phyloP scores from a whole-genome alignment of 2,329 filamentous ascomycete species.

The Fusarium burgessii region DNA sequence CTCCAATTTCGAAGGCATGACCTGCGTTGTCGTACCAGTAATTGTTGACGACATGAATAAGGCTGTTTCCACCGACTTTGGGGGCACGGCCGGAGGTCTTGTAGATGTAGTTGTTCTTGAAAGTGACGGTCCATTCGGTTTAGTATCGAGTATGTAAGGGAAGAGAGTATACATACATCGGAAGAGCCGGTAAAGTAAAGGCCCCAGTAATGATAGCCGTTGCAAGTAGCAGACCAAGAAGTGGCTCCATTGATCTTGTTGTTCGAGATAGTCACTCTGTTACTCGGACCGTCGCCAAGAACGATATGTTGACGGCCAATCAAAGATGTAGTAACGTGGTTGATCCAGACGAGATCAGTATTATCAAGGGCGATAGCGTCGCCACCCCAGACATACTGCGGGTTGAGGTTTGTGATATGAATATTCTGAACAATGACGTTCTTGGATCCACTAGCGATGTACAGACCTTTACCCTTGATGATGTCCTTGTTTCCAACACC shows the following conservation, averaged over 20 bases:
- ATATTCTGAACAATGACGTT: slow-evolving; percentile 73
- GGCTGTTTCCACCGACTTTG: slow-evolving; percentile 1
- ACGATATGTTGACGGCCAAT: slow-evolving; percentile 10
- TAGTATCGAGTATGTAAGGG: not conserved
- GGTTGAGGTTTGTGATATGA: slow-evolving; percentile 66
- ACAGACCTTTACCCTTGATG: slow-evolving; percentile 66
- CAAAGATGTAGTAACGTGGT: slow-evolving; percentile 2
- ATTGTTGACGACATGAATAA: slow-evolving; percentile 14
- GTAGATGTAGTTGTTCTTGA: slow-evolving; percentile 68
- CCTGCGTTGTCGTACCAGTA: slow-evolving; percentile 11
- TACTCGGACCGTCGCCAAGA: not conserved
- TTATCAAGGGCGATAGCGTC: slow-evolving; percentile 64
- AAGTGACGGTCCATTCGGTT: slow-evolving; percentile 49
- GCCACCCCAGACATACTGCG: slow-evolving; percentile 70
- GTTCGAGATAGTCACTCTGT: slow-evolving; percentile 7
- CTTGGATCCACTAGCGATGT: slow-evolving; percentile 39
- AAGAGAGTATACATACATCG: not conserved
- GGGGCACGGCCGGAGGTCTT: slow-evolving; percentile 4
- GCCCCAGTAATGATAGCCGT: slow-evolving; percentile 70
- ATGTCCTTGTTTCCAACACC: slow-evolving; percentile 64
- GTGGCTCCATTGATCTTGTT: slow-evolving; percentile 7
- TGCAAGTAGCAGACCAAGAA: slow-evolving; percentile 58
- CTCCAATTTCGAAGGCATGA: not conserved
- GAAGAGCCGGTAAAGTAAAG: slow-evolving; percentile 67
- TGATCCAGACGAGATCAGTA: slow-evolving; percentile 13